These are phyloP conservation scores for Aspergillus glaucus DNA, from an alignment of 2,329 filamentous ascomycete genomes.

Conservation along the genomic window DNA sequence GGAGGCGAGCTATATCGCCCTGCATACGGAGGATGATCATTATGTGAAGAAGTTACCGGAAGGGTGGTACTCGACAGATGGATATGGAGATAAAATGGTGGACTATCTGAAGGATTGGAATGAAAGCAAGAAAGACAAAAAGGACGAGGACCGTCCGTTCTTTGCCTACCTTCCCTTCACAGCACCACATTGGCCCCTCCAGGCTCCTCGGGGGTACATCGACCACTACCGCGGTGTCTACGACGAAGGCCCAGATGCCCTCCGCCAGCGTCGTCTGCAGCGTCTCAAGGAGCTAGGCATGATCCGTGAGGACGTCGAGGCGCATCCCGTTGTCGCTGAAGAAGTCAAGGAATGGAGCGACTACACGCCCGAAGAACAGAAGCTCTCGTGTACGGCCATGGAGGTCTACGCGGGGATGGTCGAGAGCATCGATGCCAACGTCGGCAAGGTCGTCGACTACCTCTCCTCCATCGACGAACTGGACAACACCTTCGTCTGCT, in stretches of 20 bases:
- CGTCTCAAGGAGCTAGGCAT: conserved; percentile 54
- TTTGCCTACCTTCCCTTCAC: conserved; percentile 58
- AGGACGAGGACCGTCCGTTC: conserved; percentile 41
- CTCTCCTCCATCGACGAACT: conserved; percentile 51
- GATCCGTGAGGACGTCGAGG: conserved; percentile 41
- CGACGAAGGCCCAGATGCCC: conserved; percentile 53
- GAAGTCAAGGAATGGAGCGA: conserved; percentile 41
- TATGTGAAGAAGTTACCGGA: conserved; percentile 44
- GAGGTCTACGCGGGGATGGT: conserved; percentile 61
- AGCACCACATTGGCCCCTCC: conserved; percentile 59
- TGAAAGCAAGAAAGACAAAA: conserved; percentile 41
- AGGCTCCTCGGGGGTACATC: conserved; percentile 51
- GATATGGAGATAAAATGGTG: conserved; percentile 49
- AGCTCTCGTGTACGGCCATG: conserved; percentile 47
- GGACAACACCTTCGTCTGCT: conserved; percentile 59
- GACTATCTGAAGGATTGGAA: conserved; percentile 47
- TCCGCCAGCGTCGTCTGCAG: conserved; percentile 49
- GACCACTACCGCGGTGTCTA: conserved; percentile 55
- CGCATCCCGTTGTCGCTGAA: conserved; percentile 32
- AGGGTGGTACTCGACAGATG: conserved; percentile 50
- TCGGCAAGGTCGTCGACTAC: conserved; percentile 54
- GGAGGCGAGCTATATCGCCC: conserved; percentile 37
- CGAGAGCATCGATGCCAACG: conserved; percentile 54
- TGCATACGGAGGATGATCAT: conserved; percentile 42
- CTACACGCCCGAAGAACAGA: conserved; percentile 32